Evolutionary conservation across 1,284 basidiomycete species (phyloP).

Genomic region (Agaricales sp.): DNA sequence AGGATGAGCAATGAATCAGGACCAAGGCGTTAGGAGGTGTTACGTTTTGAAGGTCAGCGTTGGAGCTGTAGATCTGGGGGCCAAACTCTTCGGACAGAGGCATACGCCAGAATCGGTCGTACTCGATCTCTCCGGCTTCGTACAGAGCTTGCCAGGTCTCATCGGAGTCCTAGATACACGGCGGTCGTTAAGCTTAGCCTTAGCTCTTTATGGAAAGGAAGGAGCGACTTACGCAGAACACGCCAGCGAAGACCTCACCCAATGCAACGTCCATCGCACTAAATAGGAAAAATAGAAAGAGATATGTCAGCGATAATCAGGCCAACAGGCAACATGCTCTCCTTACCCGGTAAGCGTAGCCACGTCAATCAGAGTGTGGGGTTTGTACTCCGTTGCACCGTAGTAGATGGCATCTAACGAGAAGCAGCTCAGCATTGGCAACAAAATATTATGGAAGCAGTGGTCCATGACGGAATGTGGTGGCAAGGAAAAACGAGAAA

Average conservation of each 20-base stretch:
- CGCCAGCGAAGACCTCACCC: conserved; percentile 69
- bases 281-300: conserved; percentile 1
- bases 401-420: conserved; percentile 77
- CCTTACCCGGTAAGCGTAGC: conserved; percentile 71
- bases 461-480: neutral
- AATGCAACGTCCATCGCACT: conserved; percentile 62
- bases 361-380: conserved; percentile 78
- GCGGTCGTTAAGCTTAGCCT: conserved; percentile 27
- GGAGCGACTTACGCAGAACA: conserved; percentile 54
- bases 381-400: conserved; percentile 68
- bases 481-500: neutral
- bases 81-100: conserved; percentile 74
- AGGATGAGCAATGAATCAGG: conserved; percentile 1
- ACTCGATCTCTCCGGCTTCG: conserved; percentile 61
- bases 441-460: neutral
- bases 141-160: conserved; percentile 66
- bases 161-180: conserved; percentile 31
- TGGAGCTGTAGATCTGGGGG: conserved; percentile 67
- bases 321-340: conserved; percentile 5
- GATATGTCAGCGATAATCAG: conserved; percentile 9
- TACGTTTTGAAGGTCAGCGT: conserved; percentile 80
- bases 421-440: conserved; percentile 3
- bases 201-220: neutral
- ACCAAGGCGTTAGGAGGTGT: conserved; percentile 13
- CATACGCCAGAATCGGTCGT: conserved; percentile 82